Conservation (phyloP, 495 filamentous ascomycete species). For the Penicillium angulare region DNA sequence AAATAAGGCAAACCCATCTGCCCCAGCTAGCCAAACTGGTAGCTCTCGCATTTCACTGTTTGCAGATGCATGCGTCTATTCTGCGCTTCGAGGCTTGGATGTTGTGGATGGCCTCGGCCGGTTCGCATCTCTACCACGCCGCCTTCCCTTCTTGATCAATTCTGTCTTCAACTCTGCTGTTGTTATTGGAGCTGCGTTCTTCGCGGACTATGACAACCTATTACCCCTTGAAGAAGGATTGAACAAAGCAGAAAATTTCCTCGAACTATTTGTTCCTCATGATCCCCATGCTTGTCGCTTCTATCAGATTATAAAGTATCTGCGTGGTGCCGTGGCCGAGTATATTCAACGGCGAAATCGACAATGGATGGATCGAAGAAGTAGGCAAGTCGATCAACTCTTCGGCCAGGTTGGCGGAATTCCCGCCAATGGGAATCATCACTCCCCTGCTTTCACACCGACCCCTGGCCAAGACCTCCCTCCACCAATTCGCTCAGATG, state of each 20-base stretch:
- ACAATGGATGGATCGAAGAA: constrained; percentile 38
- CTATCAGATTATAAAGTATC: constrained; percentile 61
- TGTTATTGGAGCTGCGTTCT: constrained; percentile 67
- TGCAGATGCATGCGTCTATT: constrained; percentile 67
- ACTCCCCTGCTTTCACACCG: constrained; percentile 14
- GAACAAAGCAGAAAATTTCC: constrained; percentile 57
- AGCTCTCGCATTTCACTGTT: constrained; percentile 58
- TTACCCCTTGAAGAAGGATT: constrained; percentile 55
- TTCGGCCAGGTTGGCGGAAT: constrained; percentile 39
- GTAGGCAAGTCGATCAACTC: constrained; percentile 40
- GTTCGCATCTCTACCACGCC: constrained; percentile 59
- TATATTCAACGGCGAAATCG: constrained; percentile 38
- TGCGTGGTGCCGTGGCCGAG: constrained; percentile 53
- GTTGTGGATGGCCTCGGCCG: constrained; percentile 58
- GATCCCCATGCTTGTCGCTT: constrained; percentile 66
- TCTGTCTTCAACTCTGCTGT: constrained; percentile 72
- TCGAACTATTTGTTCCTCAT: constrained; percentile 57
- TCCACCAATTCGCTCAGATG: constrained; percentile 8
- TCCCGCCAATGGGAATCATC: background rate
- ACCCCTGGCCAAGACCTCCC: constrained; percentile 12
- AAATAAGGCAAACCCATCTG: constrained; percentile 28
- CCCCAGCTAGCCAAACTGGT: constrained; percentile 22
- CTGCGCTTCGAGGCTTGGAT: constrained; percentile 65
- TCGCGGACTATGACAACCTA: constrained; percentile 60
- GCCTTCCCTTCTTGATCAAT: constrained; percentile 70